Conservation (phyloP, 371 early-diverging fungal species). For the Dichotomocladium elegans region DNA sequence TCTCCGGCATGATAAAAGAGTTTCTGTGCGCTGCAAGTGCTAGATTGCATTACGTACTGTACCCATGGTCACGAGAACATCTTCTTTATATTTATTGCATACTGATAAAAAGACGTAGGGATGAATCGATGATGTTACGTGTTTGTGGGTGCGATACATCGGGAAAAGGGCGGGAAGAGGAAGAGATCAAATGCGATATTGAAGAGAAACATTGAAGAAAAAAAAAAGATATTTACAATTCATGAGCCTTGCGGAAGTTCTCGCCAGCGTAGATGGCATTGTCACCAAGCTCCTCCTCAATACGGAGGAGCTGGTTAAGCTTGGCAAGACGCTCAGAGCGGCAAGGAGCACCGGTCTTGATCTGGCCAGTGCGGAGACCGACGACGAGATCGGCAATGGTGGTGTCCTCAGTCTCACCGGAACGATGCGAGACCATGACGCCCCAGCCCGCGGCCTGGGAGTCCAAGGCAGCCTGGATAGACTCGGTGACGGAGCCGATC, state of each 20-base stretch:
- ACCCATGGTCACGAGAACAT: too few relatives aligned
- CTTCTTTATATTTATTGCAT: too few relatives aligned
- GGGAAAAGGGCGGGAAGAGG: neutral
- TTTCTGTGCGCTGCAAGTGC: too few relatives aligned
- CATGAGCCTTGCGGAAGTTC: conserved; percentile 83
- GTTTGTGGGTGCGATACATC: neutral
- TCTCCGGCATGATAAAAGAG: too few relatives aligned
- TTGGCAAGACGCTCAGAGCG: conserved; percentile 97
- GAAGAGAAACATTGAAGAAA: too few relatives aligned
- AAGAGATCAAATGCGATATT: conserved; percentile 1
- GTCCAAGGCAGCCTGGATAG: conserved; percentile 78
- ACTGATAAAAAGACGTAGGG: too few relatives aligned
- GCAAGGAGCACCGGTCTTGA: conserved; percentile 99
- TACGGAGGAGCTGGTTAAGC: conserved; percentile 97
- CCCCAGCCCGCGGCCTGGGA: conserved; percentile 90
- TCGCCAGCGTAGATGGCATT: conserved; percentile 91
- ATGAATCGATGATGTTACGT: neutral
- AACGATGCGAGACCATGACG: conserved; percentile 99
- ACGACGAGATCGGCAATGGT: conserved; percentile 99
- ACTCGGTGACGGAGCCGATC: conserved; percentile 97
- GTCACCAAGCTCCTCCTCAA: conserved; percentile 85
- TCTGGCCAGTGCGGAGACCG: conserved; percentile 96
- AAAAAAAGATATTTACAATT: conserved; percentile 58
- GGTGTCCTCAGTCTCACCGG: conserved; percentile 99
- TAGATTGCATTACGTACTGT: too few relatives aligned